Base-by-base conservation (phyloP, 1,139 yeast species). In the Suhomyces ambrosiae region DNA sequence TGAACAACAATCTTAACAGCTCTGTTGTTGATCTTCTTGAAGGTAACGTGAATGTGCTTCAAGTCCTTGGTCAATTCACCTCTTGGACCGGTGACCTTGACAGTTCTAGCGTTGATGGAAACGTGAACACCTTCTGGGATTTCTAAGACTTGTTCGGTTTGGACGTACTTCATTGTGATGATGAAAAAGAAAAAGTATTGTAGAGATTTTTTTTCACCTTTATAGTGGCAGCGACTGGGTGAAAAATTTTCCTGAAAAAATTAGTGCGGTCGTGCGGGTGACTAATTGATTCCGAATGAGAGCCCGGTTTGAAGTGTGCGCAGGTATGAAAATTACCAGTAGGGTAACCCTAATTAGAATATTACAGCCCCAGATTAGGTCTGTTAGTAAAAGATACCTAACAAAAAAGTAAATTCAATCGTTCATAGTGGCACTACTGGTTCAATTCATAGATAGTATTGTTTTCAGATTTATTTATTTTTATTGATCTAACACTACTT, bases 71-170 rank as follows among this genome's bases (percentile, higher is more conserved):
- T 68, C 68, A 94, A 80, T 57, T 80, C 79, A 76, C 99, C 99
- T 80, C 98, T 90, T 79, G 99, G 98, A 61, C 99, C 99, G 60
- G 85, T 80, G 58, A 94, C 98, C 61, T 80, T 83, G 70, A 94
- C 74, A 63, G 67, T 61, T 80, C 98, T 88, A 71, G 98, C 82
- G 74, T 89, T 87, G 82, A 94, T 90, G 67, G 76, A 74, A 60
- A 92, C 86, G 61, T 83, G 78, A 54, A 94, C 98, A 61, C 86
- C 96, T 74, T 86, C 96, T 73, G 98, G 98, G 71, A 94, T 76
- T 50, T 79, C 87, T 65, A 94, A 79, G 65, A 74, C 66, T 80
- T 92, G 97, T 72, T 88, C 96, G 54, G 97, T 86, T 76, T 86
- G 90, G 66, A 92, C 76, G 90, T 82, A 87, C 82, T 87, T 89